phyloP scores from a whole-genome alignment of 129 eudicot genomes.

The Helianthus annuus region HanXRQr2.0-SUNRISE NC_035448.2:38890417-38890916 shows the following conservation, averaged over 20 bases:
- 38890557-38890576: constrained; percentile 37
- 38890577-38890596: constrained; percentile 35
- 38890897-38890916: constrained; percentile 67
- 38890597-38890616: constrained; percentile 34
- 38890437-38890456: neutral
- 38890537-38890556: constrained; percentile 34
- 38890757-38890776: constrained; percentile 37
- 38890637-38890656: constrained; percentile 41
- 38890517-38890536: neutral
- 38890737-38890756: constrained; percentile 49
- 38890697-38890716: neutral
- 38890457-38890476: no score
- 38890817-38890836: constrained; percentile 42
- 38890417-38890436: constrained; percentile 35
- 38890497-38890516: no score
- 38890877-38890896: constrained; percentile 76
- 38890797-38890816: constrained; percentile 44
- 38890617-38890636: constrained; percentile 34
- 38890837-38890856: constrained; percentile 71
- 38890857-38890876: constrained; percentile 66
- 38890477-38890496: no score
- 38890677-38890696: constrained; percentile 15
- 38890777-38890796: no score
- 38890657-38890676: neutral
- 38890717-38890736: neutral